Percentiles rank a stretch among this genome's conserved stretches.
phyloP scores from a whole-genome alignment of 768 basidiomycete genomes.

The Plicaturopsis crispa region DNA sequence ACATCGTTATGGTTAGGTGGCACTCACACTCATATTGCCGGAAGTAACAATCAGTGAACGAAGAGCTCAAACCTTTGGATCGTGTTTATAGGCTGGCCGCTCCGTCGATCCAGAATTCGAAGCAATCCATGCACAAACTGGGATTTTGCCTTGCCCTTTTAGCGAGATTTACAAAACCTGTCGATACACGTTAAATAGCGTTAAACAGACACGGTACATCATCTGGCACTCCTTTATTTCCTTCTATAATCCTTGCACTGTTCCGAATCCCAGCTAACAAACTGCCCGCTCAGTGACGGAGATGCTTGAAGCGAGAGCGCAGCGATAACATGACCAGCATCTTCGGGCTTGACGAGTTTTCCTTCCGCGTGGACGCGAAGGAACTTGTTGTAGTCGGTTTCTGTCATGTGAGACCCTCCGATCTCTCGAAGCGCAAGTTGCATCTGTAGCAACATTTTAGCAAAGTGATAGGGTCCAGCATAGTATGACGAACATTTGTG shows the following conservation, averaged over 20 bases:
- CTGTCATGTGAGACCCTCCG: conserved; percentile 47
- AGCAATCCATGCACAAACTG: too few species aligned
- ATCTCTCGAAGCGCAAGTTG: conserved; percentile 46
- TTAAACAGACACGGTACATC: too few species aligned
- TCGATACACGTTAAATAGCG: too few species aligned
- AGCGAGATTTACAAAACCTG: too few species aligned
- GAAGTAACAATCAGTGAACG: too few species aligned
- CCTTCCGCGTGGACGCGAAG: conserved; percentile 50
- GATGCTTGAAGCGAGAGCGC: conserved; percentile 62
- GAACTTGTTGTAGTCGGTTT: conserved; percentile 50
- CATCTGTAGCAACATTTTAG: conserved; percentile 44
- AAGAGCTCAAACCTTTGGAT: too few species aligned
- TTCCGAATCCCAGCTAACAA: conserved; percentile 74
- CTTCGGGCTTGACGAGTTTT: conserved; percentile 68
- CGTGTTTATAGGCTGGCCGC: too few species aligned
- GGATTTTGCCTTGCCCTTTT: too few species aligned
- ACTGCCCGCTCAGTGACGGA: conserved; percentile 60
- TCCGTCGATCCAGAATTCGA: too few species aligned
- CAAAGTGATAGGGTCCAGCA: conserved; percentile 1
- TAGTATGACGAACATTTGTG: conserved; percentile 50
- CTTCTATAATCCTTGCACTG: conserved; percentile 50
- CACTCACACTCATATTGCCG: too few species aligned
- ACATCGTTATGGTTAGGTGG: conserved; percentile 1
- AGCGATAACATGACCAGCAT: conserved; percentile 74
- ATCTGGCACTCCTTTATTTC: too few species aligned